These are phyloP conservation scores for Actinidia arguta DNA, from an alignment of 179 eudicot species.

Conservation along the genomic window DNA sequence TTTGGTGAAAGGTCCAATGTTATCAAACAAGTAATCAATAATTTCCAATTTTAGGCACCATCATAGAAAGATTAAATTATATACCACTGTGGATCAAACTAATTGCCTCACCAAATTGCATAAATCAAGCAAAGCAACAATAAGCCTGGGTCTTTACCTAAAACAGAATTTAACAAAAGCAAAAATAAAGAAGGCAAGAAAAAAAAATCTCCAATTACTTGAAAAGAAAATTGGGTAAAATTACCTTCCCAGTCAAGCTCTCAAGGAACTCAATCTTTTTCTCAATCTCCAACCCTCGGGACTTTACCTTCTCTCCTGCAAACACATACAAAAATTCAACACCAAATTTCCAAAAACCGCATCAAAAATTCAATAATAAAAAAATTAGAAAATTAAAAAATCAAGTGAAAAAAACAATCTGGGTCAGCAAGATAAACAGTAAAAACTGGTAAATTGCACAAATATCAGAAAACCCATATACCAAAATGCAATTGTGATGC, in stretches of 20 bases:
- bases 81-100: background rate
- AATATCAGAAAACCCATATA: background rate
- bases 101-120: background rate
- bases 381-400: background rate
- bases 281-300: conserved; percentile 70
- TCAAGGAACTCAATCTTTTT: conserved; percentile 86
- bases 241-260: conserved; percentile 73
- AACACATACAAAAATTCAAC: conserved; percentile 10
- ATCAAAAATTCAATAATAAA: background rate
- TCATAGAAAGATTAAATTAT: too few relatives aligned
- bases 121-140: background rate
- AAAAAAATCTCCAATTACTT: too few relatives aligned
- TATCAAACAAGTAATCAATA: background rate
- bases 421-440: background rate
- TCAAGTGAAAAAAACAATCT: background rate
- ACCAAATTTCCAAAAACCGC: background rate
- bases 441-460: background rate
- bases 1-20: background rate
- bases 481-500: background rate
- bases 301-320: conserved; percentile 61
- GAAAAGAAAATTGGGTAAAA: conserved; percentile 1
- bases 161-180: background rate
- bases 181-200: background rate
- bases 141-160: background rate
- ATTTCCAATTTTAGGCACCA: background rate